These are phyloP conservation scores for Omphalotus olearius DNA, from an alignment of 1,284 basidiomycete species.

Conservation along the genomic window DNA sequence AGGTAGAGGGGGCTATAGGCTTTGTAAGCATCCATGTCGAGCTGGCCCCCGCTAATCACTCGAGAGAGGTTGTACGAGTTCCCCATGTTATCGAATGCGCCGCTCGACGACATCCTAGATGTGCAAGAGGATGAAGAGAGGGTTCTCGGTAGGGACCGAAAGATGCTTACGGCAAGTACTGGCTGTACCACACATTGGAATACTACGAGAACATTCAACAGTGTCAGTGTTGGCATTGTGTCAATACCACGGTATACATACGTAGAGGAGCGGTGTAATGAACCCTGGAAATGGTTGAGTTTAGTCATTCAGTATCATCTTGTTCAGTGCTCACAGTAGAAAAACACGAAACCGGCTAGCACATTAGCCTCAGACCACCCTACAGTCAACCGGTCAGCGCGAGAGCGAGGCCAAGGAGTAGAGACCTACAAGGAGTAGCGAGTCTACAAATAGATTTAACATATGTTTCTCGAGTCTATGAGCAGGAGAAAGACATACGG, in stretches of 20 bases:
- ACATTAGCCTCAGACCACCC: constrained; percentile 56
- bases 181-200: constrained; percentile 46
- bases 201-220: constrained; percentile 29
- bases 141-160: background rate
- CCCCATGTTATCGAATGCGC: constrained; percentile 56
- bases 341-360: constrained; percentile 50
- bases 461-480: background rate
- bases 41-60: constrained; percentile 46
- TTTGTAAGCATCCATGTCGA: constrained; percentile 49
- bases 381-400: constrained; percentile 6
- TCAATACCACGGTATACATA: constrained; percentile 18
- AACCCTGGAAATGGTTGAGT: constrained; percentile 23
- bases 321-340: constrained; percentile 44
- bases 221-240: too few species aligned
- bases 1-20: constrained; percentile 62
- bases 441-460: background rate
- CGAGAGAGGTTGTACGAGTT: constrained; percentile 50
- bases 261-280: constrained; percentile 57
- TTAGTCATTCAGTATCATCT: background rate
- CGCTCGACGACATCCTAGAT: constrained; percentile 49
- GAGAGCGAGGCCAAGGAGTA: background rate
- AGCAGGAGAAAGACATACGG: constrained; percentile 37
- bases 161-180: constrained; percentile 44
- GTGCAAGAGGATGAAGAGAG: background rate
- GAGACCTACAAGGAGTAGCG: constrained; percentile 15